A percentile compares a stretch with the other conserved stretches of the same genome.
These are phyloP conservation scores for Coemansia asiatica DNA, from an alignment of 192 early-diverging fungal species.

Conservation along the genomic window DNA sequence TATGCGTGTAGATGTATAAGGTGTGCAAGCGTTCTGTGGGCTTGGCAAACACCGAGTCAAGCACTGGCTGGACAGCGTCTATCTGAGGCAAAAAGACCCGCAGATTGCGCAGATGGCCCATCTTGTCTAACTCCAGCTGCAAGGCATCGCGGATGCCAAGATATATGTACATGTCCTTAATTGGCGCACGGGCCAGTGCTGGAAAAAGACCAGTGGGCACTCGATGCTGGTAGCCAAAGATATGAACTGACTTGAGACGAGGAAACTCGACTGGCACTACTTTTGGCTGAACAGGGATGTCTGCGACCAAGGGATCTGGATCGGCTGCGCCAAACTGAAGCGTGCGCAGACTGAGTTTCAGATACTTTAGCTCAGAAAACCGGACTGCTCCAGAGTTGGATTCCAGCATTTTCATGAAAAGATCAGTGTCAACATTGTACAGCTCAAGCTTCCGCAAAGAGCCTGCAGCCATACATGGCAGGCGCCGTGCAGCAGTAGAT, in stretches of 20 bases:
- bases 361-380: slow-evolving; percentile 22
- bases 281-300: background rate
- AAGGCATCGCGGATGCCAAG: slow-evolving; percentile 16
- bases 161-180: slow-evolving; percentile 22
- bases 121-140: slow-evolving; percentile 14
- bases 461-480: slow-evolving; percentile 17
- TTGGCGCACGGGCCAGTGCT: slow-evolving; percentile 16
- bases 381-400: background rate
- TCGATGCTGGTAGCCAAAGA: slow-evolving; percentile 25
- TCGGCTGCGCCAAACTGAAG: slow-evolving; percentile 4
- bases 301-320: background rate
- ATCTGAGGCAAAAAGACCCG: slow-evolving; percentile 21
- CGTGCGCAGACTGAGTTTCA: slow-evolving; percentile 28
- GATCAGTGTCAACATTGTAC: slow-evolving; percentile 20
- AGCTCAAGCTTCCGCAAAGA: slow-evolving; percentile 25
- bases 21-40: slow-evolving; percentile 8
- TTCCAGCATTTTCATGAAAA: slow-evolving; percentile 13
- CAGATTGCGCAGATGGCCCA: slow-evolving; percentile 24
- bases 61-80: slow-evolving; percentile 20
- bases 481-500: slow-evolving; percentile 3
- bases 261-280: slow-evolving; percentile 18
- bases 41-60: slow-evolving; percentile 18
- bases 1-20: slow-evolving; percentile 19
- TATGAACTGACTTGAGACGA: slow-evolving; percentile 15
- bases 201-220: slow-evolving; percentile 21